A percentile compares a stretch with the other conserved stretches of the same genome.
Evolutionary conservation across 805 yeast species (phyloP).

Genomic region (Nakazawaea ambrosiae): DNA sequence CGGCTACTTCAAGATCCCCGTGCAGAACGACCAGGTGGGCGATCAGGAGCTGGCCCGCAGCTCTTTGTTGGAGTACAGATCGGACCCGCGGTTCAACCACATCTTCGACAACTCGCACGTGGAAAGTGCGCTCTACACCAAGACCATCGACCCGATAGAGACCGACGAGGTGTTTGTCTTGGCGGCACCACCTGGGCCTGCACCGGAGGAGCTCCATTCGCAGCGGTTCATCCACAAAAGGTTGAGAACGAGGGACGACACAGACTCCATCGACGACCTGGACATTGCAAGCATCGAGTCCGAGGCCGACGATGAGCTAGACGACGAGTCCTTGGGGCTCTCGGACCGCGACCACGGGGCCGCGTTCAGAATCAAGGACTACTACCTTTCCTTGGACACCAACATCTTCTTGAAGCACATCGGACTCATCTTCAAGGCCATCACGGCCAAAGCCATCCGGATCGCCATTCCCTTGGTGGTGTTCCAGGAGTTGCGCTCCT

Average conservation of each 20-base stretch:
- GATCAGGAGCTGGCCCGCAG: not conserved
- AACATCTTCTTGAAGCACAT: constrained; percentile 79
- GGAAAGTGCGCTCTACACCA: constrained; percentile 11
- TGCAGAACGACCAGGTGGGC: not conserved
- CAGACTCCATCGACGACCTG: constrained; percentile 16
- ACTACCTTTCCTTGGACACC: constrained; percentile 59
- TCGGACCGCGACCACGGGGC: constrained; percentile 18
- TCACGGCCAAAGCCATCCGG: constrained; percentile 50
- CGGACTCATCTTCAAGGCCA: constrained; percentile 66
- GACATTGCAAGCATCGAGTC: constrained; percentile 21
- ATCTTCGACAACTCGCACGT: constrained; percentile 31
- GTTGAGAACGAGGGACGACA: constrained; percentile 14
- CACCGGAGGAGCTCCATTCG: not conserved
- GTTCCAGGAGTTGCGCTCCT: constrained; percentile 68
- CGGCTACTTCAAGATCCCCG: constrained; percentile 36
- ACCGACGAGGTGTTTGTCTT: constrained; percentile 2
- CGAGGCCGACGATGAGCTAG: constrained; percentile 28
- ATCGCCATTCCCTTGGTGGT: constrained; percentile 67
- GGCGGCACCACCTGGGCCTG: not conserved
- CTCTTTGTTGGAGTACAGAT: constrained; percentile 13
- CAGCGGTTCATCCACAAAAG: not conserved
- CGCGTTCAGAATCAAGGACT: constrained; percentile 1
- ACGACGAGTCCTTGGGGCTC: constrained; percentile 13
- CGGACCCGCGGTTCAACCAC: constrained; percentile 33
- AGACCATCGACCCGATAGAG: not conserved